A percentile compares a stretch with the other conserved stretches of the same genome.
Evolutionary conservation across 2,329 filamentous ascomycete genomes (phyloP).

Genomic region (Trichoderma sp.): DNA sequence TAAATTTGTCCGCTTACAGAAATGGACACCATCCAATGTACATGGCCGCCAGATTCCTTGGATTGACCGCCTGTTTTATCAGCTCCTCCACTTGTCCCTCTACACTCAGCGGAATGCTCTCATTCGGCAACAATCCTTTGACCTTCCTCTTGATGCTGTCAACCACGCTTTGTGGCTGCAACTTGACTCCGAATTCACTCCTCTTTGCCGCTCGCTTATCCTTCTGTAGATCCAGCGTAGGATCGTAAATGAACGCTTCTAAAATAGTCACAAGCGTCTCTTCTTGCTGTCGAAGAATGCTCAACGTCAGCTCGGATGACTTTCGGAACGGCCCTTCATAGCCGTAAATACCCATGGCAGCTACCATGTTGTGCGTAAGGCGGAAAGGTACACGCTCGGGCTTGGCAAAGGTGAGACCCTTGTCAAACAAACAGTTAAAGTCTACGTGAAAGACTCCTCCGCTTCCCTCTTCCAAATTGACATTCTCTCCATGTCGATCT

Average conservation of each 20-base stretch:
- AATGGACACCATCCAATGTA: constrained; percentile 89
- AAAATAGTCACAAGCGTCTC: constrained; percentile 97
- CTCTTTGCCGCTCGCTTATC: constrained; percentile 52
- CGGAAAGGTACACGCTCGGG: constrained; percentile 95
- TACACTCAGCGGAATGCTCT: constrained; percentile 89
- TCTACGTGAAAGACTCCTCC: constrained; percentile 96
- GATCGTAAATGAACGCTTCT: constrained; percentile 95
- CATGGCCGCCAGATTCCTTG: constrained; percentile 81
- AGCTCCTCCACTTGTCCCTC: constrained; percentile 97
- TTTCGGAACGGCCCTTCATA: constrained; percentile 91
- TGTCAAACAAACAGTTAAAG: constrained; percentile 99
- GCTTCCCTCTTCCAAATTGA: constrained; percentile 88
- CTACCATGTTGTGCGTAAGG: constrained; percentile 96
- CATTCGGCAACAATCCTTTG: constrained; percentile 75
- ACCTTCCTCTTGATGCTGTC: constrained; percentile 88
- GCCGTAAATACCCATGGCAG: constrained; percentile 92
- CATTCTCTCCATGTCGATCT: constrained; percentile 95
- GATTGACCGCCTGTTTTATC: constrained; percentile 80
- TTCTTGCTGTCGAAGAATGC: constrained; percentile 82
- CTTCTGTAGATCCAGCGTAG: constrained; percentile 83
- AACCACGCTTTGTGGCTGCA: constrained; percentile 70
- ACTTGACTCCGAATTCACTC: constrained; percentile 42
- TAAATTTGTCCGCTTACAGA: constrained; percentile 37
- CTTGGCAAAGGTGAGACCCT: constrained; percentile 90
- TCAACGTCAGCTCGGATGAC: constrained; percentile 83